phyloP scores from a whole-genome alignment of 1,284 basidiomycete genomes.

The Trametes pubescens region DNA sequence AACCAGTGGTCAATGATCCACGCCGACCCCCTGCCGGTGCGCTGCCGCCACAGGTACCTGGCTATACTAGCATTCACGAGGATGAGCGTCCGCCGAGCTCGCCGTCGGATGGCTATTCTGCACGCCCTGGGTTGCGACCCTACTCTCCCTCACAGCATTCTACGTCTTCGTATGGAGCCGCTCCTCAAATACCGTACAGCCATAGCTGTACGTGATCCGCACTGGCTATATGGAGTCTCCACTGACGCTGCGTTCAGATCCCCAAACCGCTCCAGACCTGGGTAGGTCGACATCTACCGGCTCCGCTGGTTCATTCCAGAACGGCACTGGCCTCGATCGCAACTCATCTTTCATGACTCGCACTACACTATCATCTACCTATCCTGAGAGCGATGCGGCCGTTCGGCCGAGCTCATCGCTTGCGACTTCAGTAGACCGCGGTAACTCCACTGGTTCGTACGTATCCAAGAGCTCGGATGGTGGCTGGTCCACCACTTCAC shows the following conservation, averaged over 20 bases:
- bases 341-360: constrained; percentile 35
- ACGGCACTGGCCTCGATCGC: constrained; percentile 34
- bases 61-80: constrained; percentile 30
- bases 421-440: constrained; percentile 41
- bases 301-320: constrained; percentile 29
- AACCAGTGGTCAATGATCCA: constrained; percentile 22
- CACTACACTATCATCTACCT: constrained; percentile 34
- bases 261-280: constrained; percentile 27
- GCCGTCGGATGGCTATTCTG: constrained; percentile 31
- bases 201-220: constrained; percentile 23
- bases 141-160: constrained; percentile 30
- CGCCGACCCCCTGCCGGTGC: constrained; percentile 34
- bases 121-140: constrained; percentile 29
- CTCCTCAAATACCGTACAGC: constrained; percentile 22
- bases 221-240: neutral
- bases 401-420: constrained; percentile 33
- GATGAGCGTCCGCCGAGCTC: constrained; percentile 38
- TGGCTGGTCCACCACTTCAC: constrained; percentile 32
- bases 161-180: constrained; percentile 22
- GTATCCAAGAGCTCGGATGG: constrained; percentile 36
- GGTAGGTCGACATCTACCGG: constrained; percentile 33
- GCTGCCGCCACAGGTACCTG: constrained; percentile 30
- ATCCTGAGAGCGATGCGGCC: constrained; percentile 33
- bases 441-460: constrained; percentile 41
- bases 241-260: constrained; percentile 16